Evolutionary conservation across 208 protist species (phyloP), one percentile per base, ranked within the genome.

Genomic region (Sergeia podlipaevii): DNA sequence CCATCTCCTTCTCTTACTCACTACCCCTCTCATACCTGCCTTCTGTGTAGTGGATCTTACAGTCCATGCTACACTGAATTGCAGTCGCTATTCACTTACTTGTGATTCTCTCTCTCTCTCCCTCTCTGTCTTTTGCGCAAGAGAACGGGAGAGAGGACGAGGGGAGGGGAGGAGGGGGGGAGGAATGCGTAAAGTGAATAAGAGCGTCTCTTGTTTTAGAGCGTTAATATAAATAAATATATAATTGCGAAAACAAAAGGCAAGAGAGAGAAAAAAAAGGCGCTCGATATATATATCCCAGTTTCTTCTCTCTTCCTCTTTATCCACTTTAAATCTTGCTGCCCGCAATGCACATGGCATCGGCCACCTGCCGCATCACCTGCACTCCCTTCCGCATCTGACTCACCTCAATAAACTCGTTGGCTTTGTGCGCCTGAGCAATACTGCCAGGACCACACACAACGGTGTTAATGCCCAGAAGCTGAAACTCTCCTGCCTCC

Each of bases 401-500:
- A 29, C 80, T 72, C 47, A 83, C 26, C 10, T 61, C 38, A 20
- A 88, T 63, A 46, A 81, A 88, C 60, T 88, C 80, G 62, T 88
- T 77, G 7, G 69, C 47, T 50, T 78, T 66, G 70, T 88, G 80
- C 39, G 80, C 80, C 51, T 83, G 74, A 7, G 75, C 62, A 45
- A 83, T 83, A 51, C 53, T 70, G 27, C 75, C 80, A 2, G 80
- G 80, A 3, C 80, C 80, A 66, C 74, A 83, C 30, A 88, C 71
- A 7, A 80, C 62, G 20, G 73, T 67, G 29, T 62, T 64, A n/a
- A 83, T 65, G 46, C 80, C 75, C n/a, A 72, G 42, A 21, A 32
- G 43, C 36, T 80, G 72, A 59, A 75, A 82, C 37, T 77, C 63
- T 2, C 68, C 70, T 21, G 63, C 75, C 61, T 88, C 80, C 4